Conservation (phyloP, 2,329 filamentous ascomycete species). For the Clarireedia paspali region DNA sequence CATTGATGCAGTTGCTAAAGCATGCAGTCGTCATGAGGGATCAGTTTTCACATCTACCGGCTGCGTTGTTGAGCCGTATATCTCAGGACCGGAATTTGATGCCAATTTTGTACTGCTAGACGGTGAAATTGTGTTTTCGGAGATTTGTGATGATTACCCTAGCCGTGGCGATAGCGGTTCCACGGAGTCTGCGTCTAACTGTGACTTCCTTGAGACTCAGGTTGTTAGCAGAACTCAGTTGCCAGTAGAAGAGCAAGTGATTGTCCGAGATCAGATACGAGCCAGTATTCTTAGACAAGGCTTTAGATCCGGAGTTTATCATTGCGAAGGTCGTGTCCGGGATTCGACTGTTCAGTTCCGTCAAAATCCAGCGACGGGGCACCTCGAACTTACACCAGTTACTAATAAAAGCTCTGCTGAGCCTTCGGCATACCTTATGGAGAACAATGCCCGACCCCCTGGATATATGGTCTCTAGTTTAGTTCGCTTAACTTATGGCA, state of each 20-base stretch:
- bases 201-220: not conserved
- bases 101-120: constrained; percentile 34
- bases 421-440: not conserved
- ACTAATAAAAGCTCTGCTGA: not conserved
- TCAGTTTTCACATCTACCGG: constrained; percentile 19
- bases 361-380: not conserved
- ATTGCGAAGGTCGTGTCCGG: not conserved
- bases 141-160: constrained; percentile 35
- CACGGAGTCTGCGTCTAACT: not conserved
- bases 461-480: not conserved
- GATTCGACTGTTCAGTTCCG: not conserved
- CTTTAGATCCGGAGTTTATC: constrained; percentile 1
- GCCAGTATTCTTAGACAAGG: not conserved
- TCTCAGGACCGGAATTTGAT: constrained; percentile 36
- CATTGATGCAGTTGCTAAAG: not conserved
- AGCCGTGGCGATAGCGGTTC: constrained; percentile 21
- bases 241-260: not conserved
- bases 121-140: constrained; percentile 34
- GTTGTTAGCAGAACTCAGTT: not conserved
- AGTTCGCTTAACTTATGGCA: not conserved
- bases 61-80: constrained; percentile 33
- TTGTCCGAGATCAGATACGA: not conserved
- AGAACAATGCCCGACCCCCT: constrained; percentile 1
- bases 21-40: constrained; percentile 6
- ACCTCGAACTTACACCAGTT: not conserved